Percentiles rank a stretch among this genome's conserved stretches.
Conservation (phyloP, 2,329 filamentous ascomycete species). For the Epichloe scottii region DNA sequence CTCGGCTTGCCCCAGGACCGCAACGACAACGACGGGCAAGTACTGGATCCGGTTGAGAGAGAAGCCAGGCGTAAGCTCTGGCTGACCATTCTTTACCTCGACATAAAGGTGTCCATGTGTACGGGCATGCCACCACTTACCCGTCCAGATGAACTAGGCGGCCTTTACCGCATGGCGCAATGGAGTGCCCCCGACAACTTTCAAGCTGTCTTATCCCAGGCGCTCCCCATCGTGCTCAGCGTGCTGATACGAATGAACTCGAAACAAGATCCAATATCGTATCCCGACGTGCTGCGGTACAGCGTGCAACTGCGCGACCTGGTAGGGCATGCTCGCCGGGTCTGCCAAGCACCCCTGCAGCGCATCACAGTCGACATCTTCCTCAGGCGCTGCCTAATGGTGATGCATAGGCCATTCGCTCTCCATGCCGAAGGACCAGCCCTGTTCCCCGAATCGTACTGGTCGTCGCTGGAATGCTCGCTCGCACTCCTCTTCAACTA, state of each 20-base stretch:
- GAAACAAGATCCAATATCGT: slow-evolving; percentile 18
- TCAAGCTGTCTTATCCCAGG: slow-evolving; percentile 20
- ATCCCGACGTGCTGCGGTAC: slow-evolving; percentile 21
- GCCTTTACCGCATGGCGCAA: slow-evolving; percentile 14
- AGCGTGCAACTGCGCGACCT: slow-evolving; percentile 20
- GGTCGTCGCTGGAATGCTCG: slow-evolving; percentile 24
- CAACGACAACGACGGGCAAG: slow-evolving; percentile 13
- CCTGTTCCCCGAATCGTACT: slow-evolving; percentile 23
- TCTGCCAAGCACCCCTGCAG: slow-evolving; percentile 19
- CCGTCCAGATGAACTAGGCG: slow-evolving; percentile 18
- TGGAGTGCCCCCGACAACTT: slow-evolving; percentile 17
- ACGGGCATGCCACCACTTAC: slow-evolving; percentile 24
- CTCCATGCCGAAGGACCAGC: slow-evolving; percentile 20
- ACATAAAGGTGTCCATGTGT: slow-evolving; percentile 23
- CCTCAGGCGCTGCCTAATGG: slow-evolving; percentile 22
- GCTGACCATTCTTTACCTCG: slow-evolving; percentile 24
- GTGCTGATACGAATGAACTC: slow-evolving; percentile 22
- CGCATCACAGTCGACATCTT: slow-evolving; percentile 23
- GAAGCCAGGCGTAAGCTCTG: slow-evolving; percentile 19
- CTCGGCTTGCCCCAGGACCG: slow-evolving; percentile 22
- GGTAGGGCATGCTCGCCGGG: slow-evolving; percentile 17
- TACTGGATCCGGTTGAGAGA: slow-evolving; percentile 14
- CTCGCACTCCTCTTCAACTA: slow-evolving; percentile 23
- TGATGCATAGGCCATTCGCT: slow-evolving; percentile 23
- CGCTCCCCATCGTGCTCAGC: slow-evolving; percentile 18